Evolutionary conservation across 2,329 filamentous ascomycete species (phyloP), one percentile per base, ranked within the genome.

Genomic region (Dryadomyces sulphureus): DNA sequence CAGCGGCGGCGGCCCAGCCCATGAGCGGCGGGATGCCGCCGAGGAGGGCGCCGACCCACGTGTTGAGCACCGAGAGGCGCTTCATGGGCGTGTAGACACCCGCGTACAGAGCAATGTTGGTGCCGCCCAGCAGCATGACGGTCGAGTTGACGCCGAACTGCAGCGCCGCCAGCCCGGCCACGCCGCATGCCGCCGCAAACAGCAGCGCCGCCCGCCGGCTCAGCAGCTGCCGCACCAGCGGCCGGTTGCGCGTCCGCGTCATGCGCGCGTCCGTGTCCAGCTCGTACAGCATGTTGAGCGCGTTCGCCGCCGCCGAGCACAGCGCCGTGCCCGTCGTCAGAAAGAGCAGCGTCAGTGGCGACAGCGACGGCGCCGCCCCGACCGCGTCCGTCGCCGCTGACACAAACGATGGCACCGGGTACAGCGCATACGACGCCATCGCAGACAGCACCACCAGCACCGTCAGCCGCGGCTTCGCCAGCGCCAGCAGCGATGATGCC

Each of bases 261-360:
- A 98, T 98, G 56, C 84, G 79, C 40, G 88, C 86, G 62, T 98
- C 92, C 58, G 89, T 89, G 49, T 80, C 72, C 9, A 81, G 84
- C 64, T 98, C 92, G 64, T 95, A 88, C 48, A 95, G 78, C 92
- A 98, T 98, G 64, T 98, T 98, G 53, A 96, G 71, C 2, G 92
- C 78, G 60, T 98, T 98, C 38, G 92, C 92, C 49, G 84, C 86
- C 38, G 89, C 87, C n/a, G 79, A 84, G 61, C 86, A 92, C 19
- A 95, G 72, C 5, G 89, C 79, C 0, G 92, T 96, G 49, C 92
- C 90, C 4, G 78, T 78, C 0, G 90, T 94, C 44, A 98, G 78
- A 68, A 94, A 96, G 44, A 93, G 72, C 17, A 96, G 80, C 8
- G 92, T 98, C 45, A 96, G 70, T 2, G 92, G 87, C 50, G 85